Evolutionary conservation across 306 rosid species (phyloP), one percentile per base, ranked within the genome.

Genomic region (Senna siamea): DNA sequence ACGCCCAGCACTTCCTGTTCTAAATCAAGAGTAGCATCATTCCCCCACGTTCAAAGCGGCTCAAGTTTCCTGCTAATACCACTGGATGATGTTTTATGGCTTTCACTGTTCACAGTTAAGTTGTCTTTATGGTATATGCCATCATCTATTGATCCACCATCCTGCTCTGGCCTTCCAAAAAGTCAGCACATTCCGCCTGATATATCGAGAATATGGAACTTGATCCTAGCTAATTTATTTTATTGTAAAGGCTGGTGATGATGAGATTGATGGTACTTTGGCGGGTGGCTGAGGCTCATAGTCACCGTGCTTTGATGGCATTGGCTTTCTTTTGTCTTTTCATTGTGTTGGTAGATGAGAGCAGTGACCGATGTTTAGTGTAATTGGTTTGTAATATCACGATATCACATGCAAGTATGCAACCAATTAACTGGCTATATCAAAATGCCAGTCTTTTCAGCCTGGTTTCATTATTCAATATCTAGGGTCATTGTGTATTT

Each of bases 11-110:
- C 67, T 20, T 44, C 67, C 48, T 35, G 67, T 37, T 61, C 80
- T 91, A 80, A 87, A 84, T 81, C 89, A 88, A 44, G 51, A 63
- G 34, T 63, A 63, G 34, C 28, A 26, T 10, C 32, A 40, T 38
- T 40, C 18, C 10, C 2, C 51, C 34, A 60, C 15, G 46, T n/a
- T 60, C 66, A 34, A 15, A 35, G 46, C 4, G 23, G 46, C 46
- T 34, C 17, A 46, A 4, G n/a, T 9, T 1, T 37, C 22, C 28
- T 9, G 15, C 67, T 37, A n/a, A 14, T 61, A 17, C n/a, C 67
- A 28, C 46, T 43, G 37, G 13, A 43, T 38, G 70, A 2, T 6
- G 26, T 40, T 64, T 41, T 9, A n/a, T 61, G 51, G 47, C 48
- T 12, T 61, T 37, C 23, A 19, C 28, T n/a, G n/a, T n/a, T n/a